Evolutionary conservation across 257 asterid species (phyloP), one percentile per base, ranked within the genome.

Genomic region (Gentiana macrophylla): DNA sequence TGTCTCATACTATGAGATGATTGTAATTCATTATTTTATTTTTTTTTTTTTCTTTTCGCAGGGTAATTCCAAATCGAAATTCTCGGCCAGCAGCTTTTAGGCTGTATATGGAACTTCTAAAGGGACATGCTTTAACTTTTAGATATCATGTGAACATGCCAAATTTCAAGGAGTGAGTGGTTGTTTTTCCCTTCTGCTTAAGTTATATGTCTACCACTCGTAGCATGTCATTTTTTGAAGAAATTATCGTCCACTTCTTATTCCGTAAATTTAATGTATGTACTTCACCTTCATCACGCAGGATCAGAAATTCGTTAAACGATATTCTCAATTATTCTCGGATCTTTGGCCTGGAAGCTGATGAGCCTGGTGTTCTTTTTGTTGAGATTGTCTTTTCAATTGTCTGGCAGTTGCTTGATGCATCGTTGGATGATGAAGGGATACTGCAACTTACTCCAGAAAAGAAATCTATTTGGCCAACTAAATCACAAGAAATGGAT

Each of bases 351-450:
- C n/a, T 78, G 70, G 78, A 70, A 66, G 70, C 68, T 36, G 71
- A 68, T 34, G 89, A 79, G 53, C 78, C 84, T 49, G 82, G 87
- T 15, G 70, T 81, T 47, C 78, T 72, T 52, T 51, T 91, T 73
- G 86, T 87, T 59, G 84, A 74, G 69, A 75, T 76, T 12, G 60
- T 84, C 63, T 87, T 84, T 69, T 71, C 88, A 37, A 74, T 83
- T 63, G 79, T 79, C 63, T 85, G 96, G 88, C 93, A 85, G 75
- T 72, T 91, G 74, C 81, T 83, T 61, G 97, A 87, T 61, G 78
- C 84, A 37, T 79, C 89, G 54, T 66, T 84, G 62, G 98, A 91
- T 59, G 98, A 91, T 65, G 95, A 91, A 79, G 98, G 85, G 37
- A 59, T 89, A 61, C 78, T 91, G 65, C 80, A 83, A 60, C 85